A percentile compares a stretch with the other conserved stretches of the same genome.
phyloP scores from a whole-genome alignment of 2,329 filamentous ascomycete genomes.

The Fusarium nelsonii region DNA sequence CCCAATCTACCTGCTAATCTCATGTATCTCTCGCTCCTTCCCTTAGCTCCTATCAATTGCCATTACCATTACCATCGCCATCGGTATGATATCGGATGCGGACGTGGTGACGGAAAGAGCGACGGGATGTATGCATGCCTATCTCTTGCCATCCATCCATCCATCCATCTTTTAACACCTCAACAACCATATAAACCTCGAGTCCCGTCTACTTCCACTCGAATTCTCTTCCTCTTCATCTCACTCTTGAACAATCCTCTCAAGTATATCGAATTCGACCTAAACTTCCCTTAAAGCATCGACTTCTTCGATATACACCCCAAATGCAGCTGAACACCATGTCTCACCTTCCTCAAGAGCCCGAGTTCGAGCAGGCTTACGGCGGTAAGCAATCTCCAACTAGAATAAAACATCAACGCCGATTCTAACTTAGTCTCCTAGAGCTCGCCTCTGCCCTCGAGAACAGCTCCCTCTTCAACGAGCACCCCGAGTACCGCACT shows the following conservation, averaged over 20 bases:
- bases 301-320: conserved; percentile 26
- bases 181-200: conserved; percentile 40
- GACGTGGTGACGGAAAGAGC: conserved; percentile 34
- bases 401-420: conserved; percentile 2
- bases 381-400: conserved; percentile 72
- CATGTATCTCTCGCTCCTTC: conserved; percentile 3
- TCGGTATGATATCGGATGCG: conserved; percentile 29
- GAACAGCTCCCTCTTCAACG: conserved; percentile 90
- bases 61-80: conserved; percentile 4
- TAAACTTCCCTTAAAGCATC: conserved; percentile 9
- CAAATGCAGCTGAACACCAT: conserved; percentile 62
- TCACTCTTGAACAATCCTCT: conserved; percentile 1
- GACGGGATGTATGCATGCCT: background rate
- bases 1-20: conserved; percentile 13
- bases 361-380: conserved; percentile 99
- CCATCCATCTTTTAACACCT: conserved; percentile 12
- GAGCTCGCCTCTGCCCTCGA: conserved; percentile 96
- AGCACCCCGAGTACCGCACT: conserved; percentile 94
- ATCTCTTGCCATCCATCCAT: conserved; percentile 11
- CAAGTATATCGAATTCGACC: conserved; percentile 21
- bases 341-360: conserved; percentile 88
- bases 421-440: conserved; percentile 53
- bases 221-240: conserved; percentile 11
- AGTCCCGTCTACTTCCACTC: conserved; percentile 24
- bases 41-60: background rate